Base-by-base conservation (phyloP, 805 yeast genomes). In the Teunomyces kruisii region DNA sequence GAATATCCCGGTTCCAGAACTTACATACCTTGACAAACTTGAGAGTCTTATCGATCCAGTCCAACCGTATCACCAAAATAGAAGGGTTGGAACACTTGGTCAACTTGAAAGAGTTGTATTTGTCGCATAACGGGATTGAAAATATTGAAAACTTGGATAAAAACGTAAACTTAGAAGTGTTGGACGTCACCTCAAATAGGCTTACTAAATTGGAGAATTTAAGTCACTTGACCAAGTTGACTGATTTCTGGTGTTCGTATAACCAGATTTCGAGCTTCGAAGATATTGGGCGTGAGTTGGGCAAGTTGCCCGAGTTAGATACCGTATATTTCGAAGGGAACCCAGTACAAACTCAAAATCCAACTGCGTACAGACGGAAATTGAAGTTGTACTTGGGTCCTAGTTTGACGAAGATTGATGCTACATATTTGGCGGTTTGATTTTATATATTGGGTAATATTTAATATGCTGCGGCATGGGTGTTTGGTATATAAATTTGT, bases 251-350 rank as follows among this genome's bases (percentile, higher is more conserved):
- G 99, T 89, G 95, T 19, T 86, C 96, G 0, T 79, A 80, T 57
- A 94, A 92, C 64, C 64, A 78, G 55, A 63, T 94, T 16, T 76
- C 79, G 28, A 72, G 80, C 32, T 91, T 87, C 64, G 81, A 83
- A 28, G 84, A 88, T 42, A 68, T 94, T 38, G 83, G 80, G 42
- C 62, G 75, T 15, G 83, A 88, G 59, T 74, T 94, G 48, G 80
- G 82, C 10, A 68, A 70, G 32, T 68, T 88, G 42, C 78, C 80
- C 1, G 70, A 77, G 5, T 70, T 94, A 43, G 96, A 89, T 42
- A 89, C 96, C 0, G 96, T 94, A 4, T 94, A 94, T 61, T 81
- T 94, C 51, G 99, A 94, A 66, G 92, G 94, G 7, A 92, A 92
- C 59, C 98, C 98, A 3, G 62, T 94, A 14, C 97, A 94, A 56